Conservation (phyloP, 2,329 filamentous ascomycete genomes). For the Ilyonectria mors-panacis region DNA sequence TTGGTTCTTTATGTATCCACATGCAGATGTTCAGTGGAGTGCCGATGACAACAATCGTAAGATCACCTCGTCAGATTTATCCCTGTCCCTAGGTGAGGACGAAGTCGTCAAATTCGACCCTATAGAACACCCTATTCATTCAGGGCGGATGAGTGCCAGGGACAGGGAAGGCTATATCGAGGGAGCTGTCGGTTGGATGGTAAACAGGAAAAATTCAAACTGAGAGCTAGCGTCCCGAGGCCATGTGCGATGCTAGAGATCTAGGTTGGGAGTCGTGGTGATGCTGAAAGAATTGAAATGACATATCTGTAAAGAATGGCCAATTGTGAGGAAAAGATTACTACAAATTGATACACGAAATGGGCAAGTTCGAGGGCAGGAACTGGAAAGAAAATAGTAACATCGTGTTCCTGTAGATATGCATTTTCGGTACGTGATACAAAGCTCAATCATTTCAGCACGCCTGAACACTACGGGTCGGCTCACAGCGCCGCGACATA, state of each 20-base stretch:
- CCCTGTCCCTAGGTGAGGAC: background rate
- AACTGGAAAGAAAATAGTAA: no score
- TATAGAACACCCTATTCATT: background rate
- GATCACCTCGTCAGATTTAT: background rate
- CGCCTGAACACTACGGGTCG: no score
- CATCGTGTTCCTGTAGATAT: no score
- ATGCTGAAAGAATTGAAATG: background rate
- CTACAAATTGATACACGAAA: background rate
- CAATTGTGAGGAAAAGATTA: background rate
- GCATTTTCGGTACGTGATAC: no score
- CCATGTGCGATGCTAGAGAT: background rate
- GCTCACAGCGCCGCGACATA: no score
- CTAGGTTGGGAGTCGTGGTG: background rate
- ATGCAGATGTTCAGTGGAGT: constrained; percentile 1
- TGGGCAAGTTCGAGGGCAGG: no score
- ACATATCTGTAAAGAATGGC: background rate
- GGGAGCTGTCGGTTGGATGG: background rate
- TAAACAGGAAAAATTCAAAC: background rate
- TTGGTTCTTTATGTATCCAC: constrained; percentile 16
- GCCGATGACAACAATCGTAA: background rate
- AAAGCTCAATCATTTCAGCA: no score
- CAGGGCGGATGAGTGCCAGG: background rate
- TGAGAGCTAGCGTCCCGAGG: background rate
- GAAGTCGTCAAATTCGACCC: background rate
- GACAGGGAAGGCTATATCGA: background rate